Conservation (phyloP, 2,329 filamentous ascomycete species). For the Arthrobotrys entomopaga region DNA sequence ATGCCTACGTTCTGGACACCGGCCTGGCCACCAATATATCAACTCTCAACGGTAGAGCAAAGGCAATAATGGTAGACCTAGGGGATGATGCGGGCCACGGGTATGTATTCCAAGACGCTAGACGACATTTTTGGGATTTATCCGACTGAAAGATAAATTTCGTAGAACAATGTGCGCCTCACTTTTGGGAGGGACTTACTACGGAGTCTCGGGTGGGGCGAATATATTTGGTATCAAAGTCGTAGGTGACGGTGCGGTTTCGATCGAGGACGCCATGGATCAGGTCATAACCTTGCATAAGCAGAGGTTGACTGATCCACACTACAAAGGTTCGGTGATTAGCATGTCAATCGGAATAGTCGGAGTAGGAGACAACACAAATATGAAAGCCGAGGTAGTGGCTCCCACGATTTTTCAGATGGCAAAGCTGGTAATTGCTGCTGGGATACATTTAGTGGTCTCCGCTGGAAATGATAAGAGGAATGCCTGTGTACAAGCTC, state of each 20-base stretch:
- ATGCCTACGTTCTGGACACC: constrained; percentile 24
- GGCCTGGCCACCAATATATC: constrained; percentile 1
- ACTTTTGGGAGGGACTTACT: neutral
- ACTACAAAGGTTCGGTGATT: constrained; percentile 16
- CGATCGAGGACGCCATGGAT: constrained; percentile 59
- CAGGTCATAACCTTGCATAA: constrained; percentile 65
- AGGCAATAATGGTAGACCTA: constrained; percentile 58
- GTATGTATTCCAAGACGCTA: constrained; percentile 9
- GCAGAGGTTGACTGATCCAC: constrained; percentile 59
- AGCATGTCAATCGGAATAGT: constrained; percentile 15
- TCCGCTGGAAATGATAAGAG: constrained; percentile 7
- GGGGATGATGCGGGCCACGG: constrained; percentile 28
- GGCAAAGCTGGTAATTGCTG: neutral
- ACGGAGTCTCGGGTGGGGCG: constrained; percentile 10
- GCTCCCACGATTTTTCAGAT: constrained; percentile 1
- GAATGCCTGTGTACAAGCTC: constrained; percentile 14
- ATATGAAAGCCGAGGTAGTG: neutral
- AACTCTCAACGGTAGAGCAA: constrained; percentile 20
- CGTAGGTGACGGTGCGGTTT: constrained; percentile 60
- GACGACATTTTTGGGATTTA: neutral
- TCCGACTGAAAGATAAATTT: neutral
- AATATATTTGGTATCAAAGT: constrained; percentile 32
- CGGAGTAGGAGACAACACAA: neutral
- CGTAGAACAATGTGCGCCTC: constrained; percentile 21
- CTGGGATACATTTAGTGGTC: constrained; percentile 23